Conservation (phyloP, 345 rosid species). For the Populus tremula region DNA sequence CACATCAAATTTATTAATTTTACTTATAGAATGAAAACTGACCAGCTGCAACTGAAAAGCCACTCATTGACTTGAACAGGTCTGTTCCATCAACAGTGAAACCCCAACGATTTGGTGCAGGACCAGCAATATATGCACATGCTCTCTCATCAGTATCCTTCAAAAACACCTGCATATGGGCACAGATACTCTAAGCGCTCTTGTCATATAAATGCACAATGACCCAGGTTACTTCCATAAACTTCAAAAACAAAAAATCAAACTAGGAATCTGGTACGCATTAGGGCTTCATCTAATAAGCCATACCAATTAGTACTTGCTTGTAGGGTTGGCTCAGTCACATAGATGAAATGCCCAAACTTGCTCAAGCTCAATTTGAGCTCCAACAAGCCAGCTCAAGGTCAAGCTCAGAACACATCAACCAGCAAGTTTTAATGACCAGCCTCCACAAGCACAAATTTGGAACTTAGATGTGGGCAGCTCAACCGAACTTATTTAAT, state of each 20-base stretch:
- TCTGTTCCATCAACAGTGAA: conserved; percentile 80
- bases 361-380: not conserved
- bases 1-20: not conserved
- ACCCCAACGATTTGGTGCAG: conserved; percentile 99
- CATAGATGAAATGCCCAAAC: not conserved
- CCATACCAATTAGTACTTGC: conserved; percentile 4
- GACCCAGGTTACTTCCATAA: not conserved
- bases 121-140: conserved; percentile 98
- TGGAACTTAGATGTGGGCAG: not conserved
- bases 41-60: conserved; percentile 53
- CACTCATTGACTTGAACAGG: conserved; percentile 57
- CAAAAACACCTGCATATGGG: conserved; percentile 68
- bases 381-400: not conserved
- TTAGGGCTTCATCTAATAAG: not conserved
- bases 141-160: conserved; percentile 99
- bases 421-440: not conserved
- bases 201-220: conserved; percentile 8
- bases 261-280: not conserved
- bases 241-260: not conserved
- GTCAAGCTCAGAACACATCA: not conserved
- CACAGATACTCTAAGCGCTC: conserved; percentile 12
- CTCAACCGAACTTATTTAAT: too few species aligned
- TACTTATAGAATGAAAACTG: conserved; percentile 23
- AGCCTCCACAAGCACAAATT: not conserved
- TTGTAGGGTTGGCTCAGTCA: not conserved